Base-by-base conservation (phyloP, 2,329 filamentous ascomycete species). In the Venturia carpophila region DNA sequence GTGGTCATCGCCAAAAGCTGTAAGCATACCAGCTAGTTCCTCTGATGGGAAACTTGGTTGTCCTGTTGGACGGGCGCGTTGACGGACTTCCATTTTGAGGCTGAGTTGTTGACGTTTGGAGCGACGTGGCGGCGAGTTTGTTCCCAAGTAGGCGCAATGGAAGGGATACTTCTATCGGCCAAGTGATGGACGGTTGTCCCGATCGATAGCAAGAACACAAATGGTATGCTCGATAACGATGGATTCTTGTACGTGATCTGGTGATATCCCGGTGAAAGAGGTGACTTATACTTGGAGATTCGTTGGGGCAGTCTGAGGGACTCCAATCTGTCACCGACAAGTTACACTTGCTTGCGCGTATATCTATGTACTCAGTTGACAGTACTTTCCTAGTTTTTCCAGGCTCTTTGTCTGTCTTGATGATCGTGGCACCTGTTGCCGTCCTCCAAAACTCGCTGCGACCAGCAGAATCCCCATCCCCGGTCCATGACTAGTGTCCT, bases 1-100 rank as follows among this genome's bases (percentile, higher is more conserved):
- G 66, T 84, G 81, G 65, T 88, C 85, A 76, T 95, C 91, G 74
- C 91, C 92, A 74, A 90, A 89, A 67, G 88, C 89, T 34, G 27
- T 58, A 27, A 66, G 64, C 42, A 63, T 52, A 34, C 27, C 45
- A 21, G 42, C 58, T 15, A 66, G 56, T 39, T 65, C 64, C 9
- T 62, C 41, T 39, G 21, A 21, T n/a, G 47, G 45, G 56, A 65
- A 65, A 19, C 63, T 55, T 41, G 47, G 63, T 49, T 64, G 47
- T 55, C 63, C 63, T 3, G 63, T 64, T 58, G 63, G 47, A 21
- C 63, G 47, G 21, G 63, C 43, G 24, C 63, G 63, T 58, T 64
- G 63, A 27, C 63, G 30, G 30, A 58, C 47, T 45, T 64, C 63
- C 63, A 64, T 64, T 37, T n/a, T 58, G 52, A 58, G 52, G 27